Percentiles rank a stretch among this genome's conserved stretches.
Conservation (phyloP, 441 rosid genomes). For the Croton setiger region DNA sequence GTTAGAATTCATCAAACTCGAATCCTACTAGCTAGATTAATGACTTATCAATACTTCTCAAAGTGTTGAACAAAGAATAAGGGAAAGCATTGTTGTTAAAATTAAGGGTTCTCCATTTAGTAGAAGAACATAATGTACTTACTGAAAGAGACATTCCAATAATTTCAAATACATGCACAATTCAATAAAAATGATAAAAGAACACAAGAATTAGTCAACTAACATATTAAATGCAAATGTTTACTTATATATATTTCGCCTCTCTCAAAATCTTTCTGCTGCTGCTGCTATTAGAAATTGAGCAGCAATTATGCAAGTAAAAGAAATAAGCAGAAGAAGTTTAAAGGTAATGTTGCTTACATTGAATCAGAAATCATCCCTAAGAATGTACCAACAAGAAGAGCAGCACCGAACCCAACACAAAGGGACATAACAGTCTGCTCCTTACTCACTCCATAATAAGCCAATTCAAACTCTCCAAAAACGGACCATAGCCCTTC, state of each 20-base stretch:
- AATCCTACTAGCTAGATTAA: conserved; percentile 2
- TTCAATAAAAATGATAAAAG: no score
- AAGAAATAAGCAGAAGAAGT: background rate
- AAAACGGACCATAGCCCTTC: conserved; percentile 78
- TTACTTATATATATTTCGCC: no score
- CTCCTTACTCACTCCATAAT: conserved; percentile 46
- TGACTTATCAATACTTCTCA: no score
- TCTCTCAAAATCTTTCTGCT: no score
- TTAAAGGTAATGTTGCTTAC: conserved; percentile 35
- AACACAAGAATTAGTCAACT: no score
- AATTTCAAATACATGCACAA: no score
- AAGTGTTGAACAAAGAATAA: no score
- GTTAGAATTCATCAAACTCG: conserved; percentile 10
- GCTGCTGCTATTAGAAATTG: background rate
- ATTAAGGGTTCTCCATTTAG: no score
- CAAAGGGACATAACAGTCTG: conserved; percentile 47
- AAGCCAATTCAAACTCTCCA: conserved; percentile 68
- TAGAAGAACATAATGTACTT: no score
- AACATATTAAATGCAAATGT: no score
- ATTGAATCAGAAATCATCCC: conserved; percentile 73
- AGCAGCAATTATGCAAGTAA: background rate
- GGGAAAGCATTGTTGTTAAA: no score
- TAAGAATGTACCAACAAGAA: conserved; percentile 55
- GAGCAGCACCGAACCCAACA: conserved; percentile 56
- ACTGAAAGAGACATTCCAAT: no score